phyloP scores from a whole-genome alignment of 2,329 filamentous ascomycete genomes.

The Epichloe hybrida region DNA sequence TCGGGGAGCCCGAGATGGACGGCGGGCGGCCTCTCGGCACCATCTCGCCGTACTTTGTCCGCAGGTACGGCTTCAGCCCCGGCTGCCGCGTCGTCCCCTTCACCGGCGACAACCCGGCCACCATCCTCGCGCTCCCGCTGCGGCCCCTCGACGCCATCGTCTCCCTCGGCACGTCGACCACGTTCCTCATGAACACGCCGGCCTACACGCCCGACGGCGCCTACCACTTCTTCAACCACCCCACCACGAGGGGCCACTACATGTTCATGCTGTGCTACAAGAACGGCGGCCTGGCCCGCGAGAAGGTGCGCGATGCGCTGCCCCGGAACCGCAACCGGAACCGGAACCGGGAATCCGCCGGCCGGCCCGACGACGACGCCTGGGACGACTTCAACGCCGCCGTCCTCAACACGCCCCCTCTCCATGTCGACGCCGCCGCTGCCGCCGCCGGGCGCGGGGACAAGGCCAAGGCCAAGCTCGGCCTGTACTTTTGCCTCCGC shows the following conservation, averaged over 20 bases:
- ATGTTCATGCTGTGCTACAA: conserved; percentile 99
- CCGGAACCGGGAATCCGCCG: conserved; percentile 8
- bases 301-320: conserved; percentile 74
- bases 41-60: conserved; percentile 66
- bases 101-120: conserved; percentile 92
- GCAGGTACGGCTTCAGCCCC: conserved; percentile 61
- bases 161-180: conserved; percentile 86
- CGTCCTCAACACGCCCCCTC: conserved; percentile 54
- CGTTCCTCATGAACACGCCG: conserved; percentile 95
- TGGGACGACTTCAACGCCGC: conserved; percentile 75
- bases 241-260: conserved; percentile 77
- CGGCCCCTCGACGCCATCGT: conserved; percentile 86
- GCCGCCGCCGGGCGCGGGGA: conserved; percentile 32
- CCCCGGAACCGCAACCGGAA: conserved; percentile 6
- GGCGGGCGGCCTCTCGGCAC: conserved; percentile 66
- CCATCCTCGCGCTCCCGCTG: conserved; percentile 81
- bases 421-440: too few relatives aligned
- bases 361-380: conserved; percentile 30
- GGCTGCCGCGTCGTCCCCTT: conserved; percentile 72
- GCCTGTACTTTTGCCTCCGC: conserved; percentile 87
- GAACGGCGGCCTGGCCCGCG: conserved; percentile 86
- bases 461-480: conserved; percentile 65
- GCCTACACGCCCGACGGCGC: conserved; percentile 77
- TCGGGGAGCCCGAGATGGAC: conserved; percentile 68
- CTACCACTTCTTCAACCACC: conserved; percentile 98